Evolutionary conservation across 495 filamentous ascomycete species (phyloP), one percentile per base, ranked within the genome.

Genomic region (Lepidopterella palustris): DNA sequence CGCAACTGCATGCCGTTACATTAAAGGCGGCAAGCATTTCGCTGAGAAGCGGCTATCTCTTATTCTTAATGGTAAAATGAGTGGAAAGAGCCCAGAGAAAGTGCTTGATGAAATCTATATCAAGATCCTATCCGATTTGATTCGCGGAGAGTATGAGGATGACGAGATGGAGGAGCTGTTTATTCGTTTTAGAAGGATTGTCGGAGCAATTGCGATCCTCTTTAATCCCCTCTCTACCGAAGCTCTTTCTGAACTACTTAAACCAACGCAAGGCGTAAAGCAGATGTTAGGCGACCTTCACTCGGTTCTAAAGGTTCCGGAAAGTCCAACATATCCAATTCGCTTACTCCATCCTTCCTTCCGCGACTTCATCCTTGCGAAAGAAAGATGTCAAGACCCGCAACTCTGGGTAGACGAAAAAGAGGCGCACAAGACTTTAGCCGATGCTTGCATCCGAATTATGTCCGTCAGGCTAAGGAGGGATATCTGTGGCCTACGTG

Each of bases 271-370:
- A 42, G 29, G 1, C 13, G 31, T 73, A 26, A 48, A 55, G 20
- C 27, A 27, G 21, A 63, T 23, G 26, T 32, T 74, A 42, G 52
- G 61, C 26, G 31, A 26, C 58, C 66, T 75, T 13, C 67, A 71
- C 52, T 67, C 72, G 9, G 69, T 77, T 35, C 55, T 78, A 1
- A 53, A 68, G 53, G 64, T 76, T 31, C 68, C 72, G 25, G 55
- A 69, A 1, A 58, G 72, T 25, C 1, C 45, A 26, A 40, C 54
- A 18, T 20, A 26, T 15, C 70, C 70, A 3, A 52, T 80, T 27
- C 68, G 69, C 15, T 61, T 76, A 0, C 72, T 75, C 48, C 77
- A 82, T 59, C 72, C 68, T 23, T 80, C 77, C 26, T 78, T 82
- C 58, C 76, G 75, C 42, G 78, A 81, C 62, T 81, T 76, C 59